Evolutionary conservation across 176 grass and related monocot species (phyloP), one percentile per base, ranked within the genome.

Genomic region (Bolboschoenus planiculmis): DNA sequence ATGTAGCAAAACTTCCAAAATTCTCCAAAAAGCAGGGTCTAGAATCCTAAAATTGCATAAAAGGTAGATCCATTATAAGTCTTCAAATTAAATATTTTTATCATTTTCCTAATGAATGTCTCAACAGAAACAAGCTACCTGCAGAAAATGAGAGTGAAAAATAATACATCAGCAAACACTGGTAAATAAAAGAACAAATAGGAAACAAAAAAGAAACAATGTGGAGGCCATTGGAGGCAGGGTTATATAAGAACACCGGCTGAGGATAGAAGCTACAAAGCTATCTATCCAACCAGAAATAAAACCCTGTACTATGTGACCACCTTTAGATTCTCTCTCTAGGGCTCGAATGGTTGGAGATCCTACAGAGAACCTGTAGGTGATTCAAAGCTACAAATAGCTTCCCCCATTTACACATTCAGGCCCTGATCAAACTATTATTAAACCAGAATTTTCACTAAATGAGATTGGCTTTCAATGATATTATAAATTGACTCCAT

Each of bases 281-380:
- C 35, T 18, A 70, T 6, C 34, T 40, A 23, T 36, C 63, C 85
- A 1, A 34, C 78, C 50, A 40, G 83, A 83, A 83, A 86, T 33
- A 86, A 82, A 90, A 83, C 85, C 88, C 79, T 20, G 92, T 94
- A 94, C 92, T 94, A 94, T 94, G 90, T 92, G 70, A 90, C 92
- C 90, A 86, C 58, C 43, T 42, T 37, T 60, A 56, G 62, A 18
- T 23, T 23, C n/a, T 91, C 60, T 50, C 31, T 94, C 56, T 94
- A 65, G 92, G 80, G 90, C 81, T 85, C 84, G 81, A 91, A 90
- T 7, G 44, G 81, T 84, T 83, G 80, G 87, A 90, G 87, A 94
- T 88, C 90, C 92, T 83, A 11, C 92, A 94, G 92, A 92, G 90
- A 94, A 94, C 92, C 92, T 94, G 90, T 88, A 15, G 87, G 85